A percentile compares a stretch with the other conserved stretches of the same genome.
Evolutionary conservation across 768 basidiomycete species (phyloP).

Genomic region (Rhodocollybia butyracea): DNA sequence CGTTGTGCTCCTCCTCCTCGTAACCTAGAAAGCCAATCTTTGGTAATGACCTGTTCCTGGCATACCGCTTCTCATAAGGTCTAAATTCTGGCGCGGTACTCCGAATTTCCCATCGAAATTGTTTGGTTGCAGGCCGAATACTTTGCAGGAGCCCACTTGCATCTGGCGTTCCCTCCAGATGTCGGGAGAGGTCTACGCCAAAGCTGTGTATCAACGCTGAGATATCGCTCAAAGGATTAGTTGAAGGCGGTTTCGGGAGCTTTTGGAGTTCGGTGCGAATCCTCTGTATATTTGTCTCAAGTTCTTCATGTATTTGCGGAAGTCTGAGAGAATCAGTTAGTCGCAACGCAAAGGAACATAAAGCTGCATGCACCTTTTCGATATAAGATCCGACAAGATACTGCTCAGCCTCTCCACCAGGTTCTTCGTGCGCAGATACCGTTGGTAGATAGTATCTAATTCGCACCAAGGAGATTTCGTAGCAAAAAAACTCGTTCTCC

Average conservation of each 20-base stretch:
- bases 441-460: constrained; percentile 46
- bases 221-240: constrained; percentile 57
- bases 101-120: constrained; percentile 46
- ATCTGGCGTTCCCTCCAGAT: constrained; percentile 53
- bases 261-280: constrained; percentile 28
- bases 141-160: constrained; percentile 51
- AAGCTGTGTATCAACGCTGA: constrained; percentile 46
- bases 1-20: constrained; percentile 32
- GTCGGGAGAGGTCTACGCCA: constrained; percentile 34
- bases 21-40: constrained; percentile 31
- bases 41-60: constrained; percentile 12
- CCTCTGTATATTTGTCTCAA: constrained; percentile 40
- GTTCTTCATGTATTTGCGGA: constrained; percentile 58
- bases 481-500: constrained; percentile 59
- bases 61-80: constrained; percentile 35
- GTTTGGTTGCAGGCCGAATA: constrained; percentile 45
- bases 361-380: constrained; percentile 41
- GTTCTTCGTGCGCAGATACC: constrained; percentile 52
- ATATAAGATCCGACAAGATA: constrained; percentile 61
- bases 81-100: constrained; percentile 55
- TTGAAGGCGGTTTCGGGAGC: constrained; percentile 51
- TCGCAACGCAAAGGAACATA: not conserved
- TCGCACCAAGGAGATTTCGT: constrained; percentile 50
- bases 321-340: constrained; percentile 39
- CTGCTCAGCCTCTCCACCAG: constrained; percentile 56